phyloP scores from a whole-genome alignment of 2,329 filamentous ascomycete genomes.

The Ophiostoma piceae region DNA sequence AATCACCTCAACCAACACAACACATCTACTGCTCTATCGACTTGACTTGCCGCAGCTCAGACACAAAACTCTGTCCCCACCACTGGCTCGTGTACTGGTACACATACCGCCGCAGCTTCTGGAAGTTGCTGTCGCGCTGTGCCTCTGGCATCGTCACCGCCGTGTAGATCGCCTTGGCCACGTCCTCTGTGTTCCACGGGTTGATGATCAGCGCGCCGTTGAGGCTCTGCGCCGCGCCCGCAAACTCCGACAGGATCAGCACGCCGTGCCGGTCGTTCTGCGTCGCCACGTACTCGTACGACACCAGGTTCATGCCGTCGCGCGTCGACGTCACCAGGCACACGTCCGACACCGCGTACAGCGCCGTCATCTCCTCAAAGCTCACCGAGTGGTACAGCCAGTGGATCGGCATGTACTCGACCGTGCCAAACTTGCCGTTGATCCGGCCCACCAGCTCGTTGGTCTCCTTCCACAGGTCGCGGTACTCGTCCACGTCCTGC shows the following conservation, averaged over 20 bases:
- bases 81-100: slow-evolving; percentile 97
- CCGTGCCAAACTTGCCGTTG: slow-evolving; percentile 93
- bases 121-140: slow-evolving; percentile 78
- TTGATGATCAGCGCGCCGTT: slow-evolving; percentile 94
- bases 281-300: slow-evolving; percentile 95
- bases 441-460: slow-evolving; percentile 96
- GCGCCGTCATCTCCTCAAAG: slow-evolving; percentile 88
- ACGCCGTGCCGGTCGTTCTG: slow-evolving; percentile 86
- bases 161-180: slow-evolving; percentile 88
- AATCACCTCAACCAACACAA: not conserved
- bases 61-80: slow-evolving; percentile 92
- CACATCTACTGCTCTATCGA: slow-evolving; percentile 7
- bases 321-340: slow-evolving; percentile 93
- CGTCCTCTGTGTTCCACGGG: slow-evolving; percentile 96
- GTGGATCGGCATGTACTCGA: slow-evolving; percentile 98
- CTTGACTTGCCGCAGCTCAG: slow-evolving; percentile 53
- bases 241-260: slow-evolving; percentile 94
- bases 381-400: slow-evolving; percentile 95
- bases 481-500: slow-evolving; percentile 96
- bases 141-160: slow-evolving; percentile 95
- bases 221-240: slow-evolving; percentile 87
- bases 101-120: slow-evolving; percentile 89
- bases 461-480: slow-evolving; percentile 89
- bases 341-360: slow-evolving; percentile 88
- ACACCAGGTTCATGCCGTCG: slow-evolving; percentile 98